Evolutionary conservation across 1,284 basidiomycete genomes (phyloP), one percentile per base, ranked within the genome.

Genomic region (Irpex sp.): DNA sequence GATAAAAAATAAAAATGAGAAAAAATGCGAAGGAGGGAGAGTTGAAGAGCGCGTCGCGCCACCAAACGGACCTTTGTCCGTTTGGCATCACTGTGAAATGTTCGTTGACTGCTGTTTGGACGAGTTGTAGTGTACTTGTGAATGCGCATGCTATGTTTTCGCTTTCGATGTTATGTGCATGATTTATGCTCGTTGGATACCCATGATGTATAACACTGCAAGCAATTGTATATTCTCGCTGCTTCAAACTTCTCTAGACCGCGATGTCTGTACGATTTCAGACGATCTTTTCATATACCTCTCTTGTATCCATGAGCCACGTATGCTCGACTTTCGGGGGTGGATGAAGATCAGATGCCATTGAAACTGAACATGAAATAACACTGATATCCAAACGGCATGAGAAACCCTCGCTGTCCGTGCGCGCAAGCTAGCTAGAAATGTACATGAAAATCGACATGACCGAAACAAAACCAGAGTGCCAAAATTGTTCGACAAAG

Each of bases 1-100:
- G 65, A 63, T 61, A 61, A 61, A 65, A 65, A 58, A 50, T 51
- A 51, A 19, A 26, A 59, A 11, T 17, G 33, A 58, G 65, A 21
- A 50, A 50, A n/a, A 50, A 50, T n/a, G 11, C 8, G n/a, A 50
- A 21, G 17, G 7, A n/a, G n/a, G 49, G 8, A 17, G 19, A 17
- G 49, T 50, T 50, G 17, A 50, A 65, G 66, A 67, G 66, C 66
- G 66, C 64, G 51, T 17, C 13, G 66, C 66, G 66, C 66, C 66
- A 67, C 64, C 66, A 61, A 60, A 19, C 26, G 58, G 55, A 6
- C 55, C 17, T 5, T 21, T 31, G 19, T 31, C 15, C 19, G 35
- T 36, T 43, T 58, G 11, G 19, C 35, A 39, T 37, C 15, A 39
- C 39, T 43, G 39, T 43, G 39, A 15, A 11, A 11, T 43, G 39